phyloP scores from a whole-genome alignment of 192 early-diverging fungal genomes.

The Backusella luteola region DNA sequence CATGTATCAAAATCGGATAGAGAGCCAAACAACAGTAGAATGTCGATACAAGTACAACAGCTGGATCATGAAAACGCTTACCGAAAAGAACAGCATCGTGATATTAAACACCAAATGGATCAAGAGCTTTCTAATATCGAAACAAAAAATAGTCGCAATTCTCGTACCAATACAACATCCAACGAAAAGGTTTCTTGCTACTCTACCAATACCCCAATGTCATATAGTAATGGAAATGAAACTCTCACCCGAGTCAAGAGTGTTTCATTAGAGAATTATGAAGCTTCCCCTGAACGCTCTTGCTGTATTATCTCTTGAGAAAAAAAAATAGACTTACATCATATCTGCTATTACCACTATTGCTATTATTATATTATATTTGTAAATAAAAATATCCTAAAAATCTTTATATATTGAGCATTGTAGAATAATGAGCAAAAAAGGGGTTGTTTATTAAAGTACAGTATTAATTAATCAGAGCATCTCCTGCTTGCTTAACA shows the following conservation, averaged over 20 bases:
- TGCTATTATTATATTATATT: not conserved
- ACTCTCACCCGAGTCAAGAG: not conserved
- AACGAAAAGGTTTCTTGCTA: not conserved
- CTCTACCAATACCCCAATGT: not conserved
- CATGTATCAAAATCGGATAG: not conserved
- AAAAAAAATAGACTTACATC: not conserved
- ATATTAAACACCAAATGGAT: not conserved
- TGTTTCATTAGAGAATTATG: not conserved
- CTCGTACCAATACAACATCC: not conserved
- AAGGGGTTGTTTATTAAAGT: not conserved
- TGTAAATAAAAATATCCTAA: not conserved
- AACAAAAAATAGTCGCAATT: not conserved
- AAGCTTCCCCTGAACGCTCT: not conserved
- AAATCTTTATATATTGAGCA: not conserved
- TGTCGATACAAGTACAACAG: not conserved
- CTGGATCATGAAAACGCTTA: not conserved
- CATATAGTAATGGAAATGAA: not conserved
- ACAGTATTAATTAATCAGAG: not conserved
- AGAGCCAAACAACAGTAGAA: not conserved
- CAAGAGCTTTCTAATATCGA: not conserved
- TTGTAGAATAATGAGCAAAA: not conserved
- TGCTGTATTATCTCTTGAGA: not conserved
- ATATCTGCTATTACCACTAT: not conserved
- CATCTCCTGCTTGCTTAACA: constrained; percentile 20
- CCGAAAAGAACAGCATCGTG: not conserved